Evolutionary conservation across 2,329 filamentous ascomycete species (phyloP).

Genomic region (Alternaria arbusti): DNA sequence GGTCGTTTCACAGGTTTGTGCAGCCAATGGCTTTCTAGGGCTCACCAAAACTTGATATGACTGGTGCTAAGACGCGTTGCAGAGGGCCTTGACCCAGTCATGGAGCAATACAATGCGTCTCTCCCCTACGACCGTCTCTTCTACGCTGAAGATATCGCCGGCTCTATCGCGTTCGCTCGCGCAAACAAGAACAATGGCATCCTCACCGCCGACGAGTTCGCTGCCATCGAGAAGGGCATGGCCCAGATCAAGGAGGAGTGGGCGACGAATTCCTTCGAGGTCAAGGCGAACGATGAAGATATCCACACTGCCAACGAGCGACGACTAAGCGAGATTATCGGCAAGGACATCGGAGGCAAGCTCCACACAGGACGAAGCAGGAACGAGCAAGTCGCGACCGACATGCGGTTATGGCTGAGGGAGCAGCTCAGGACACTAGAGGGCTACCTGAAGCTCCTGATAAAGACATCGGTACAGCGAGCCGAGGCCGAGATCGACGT

Average conservation of each 20-base stretch:
- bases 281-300: slow-evolving; percentile 59
- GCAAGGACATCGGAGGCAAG: slow-evolving; percentile 84
- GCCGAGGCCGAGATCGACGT: slow-evolving; percentile 77
- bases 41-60: neutral
- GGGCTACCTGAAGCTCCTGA: slow-evolving; percentile 68
- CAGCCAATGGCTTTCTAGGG: neutral
- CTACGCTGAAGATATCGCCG: slow-evolving; percentile 80
- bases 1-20: slow-evolving; percentile 36
- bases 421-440: slow-evolving; percentile 76
- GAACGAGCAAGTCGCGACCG: slow-evolving; percentile 89
- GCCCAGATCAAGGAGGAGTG: slow-evolving; percentile 61
- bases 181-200: slow-evolving; percentile 80
- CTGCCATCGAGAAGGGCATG: slow-evolving; percentile 75
- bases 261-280: slow-evolving; percentile 54
- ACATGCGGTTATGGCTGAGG: slow-evolving; percentile 89
- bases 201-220: slow-evolving; percentile 74
- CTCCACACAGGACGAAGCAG: slow-evolving; percentile 85
- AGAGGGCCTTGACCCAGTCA: slow-evolving; percentile 84
- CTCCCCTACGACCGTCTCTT: slow-evolving; percentile 80
- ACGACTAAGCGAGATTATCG: slow-evolving; percentile 77
- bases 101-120: slow-evolving; percentile 83
- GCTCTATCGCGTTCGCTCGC: slow-evolving; percentile 80
- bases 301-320: slow-evolving; percentile 64
- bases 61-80: slow-evolving; percentile 17
- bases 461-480: slow-evolving; percentile 71